Evolutionary conservation across 2,329 filamentous ascomycete species (phyloP).

Genomic region (Orbilia blumenaviensis): DNA sequence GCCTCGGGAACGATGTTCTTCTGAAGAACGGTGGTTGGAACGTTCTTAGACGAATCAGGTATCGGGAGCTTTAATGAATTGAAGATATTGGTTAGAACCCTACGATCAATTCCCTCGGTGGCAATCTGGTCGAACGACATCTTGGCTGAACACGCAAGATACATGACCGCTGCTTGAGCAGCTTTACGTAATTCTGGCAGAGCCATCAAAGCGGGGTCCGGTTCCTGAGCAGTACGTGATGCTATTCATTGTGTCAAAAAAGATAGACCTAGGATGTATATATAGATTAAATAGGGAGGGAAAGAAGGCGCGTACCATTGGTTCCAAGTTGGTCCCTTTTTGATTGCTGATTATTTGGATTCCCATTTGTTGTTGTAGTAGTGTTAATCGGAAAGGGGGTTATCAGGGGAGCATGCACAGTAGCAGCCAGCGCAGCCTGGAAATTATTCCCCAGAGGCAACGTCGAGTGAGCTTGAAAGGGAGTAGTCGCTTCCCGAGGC

Average conservation of each 20-base stretch:
- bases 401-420: not conserved
- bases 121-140: constrained; percentile 78
- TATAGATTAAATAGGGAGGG: not conserved
- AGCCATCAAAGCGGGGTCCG: not conserved
- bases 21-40: not conserved
- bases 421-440: not conserved
- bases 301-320: constrained; percentile 21
- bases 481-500: constrained; percentile 43
- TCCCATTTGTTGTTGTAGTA: constrained; percentile 7
- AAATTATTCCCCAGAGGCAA: constrained; percentile 9
- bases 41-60: constrained; percentile 18
- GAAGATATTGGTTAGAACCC: constrained; percentile 72
- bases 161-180: constrained; percentile 74
- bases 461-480: not conserved
- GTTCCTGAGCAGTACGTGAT: not conserved
- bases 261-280: not conserved
- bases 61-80: constrained; percentile 70
- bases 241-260: constrained; percentile 3
- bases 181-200: constrained; percentile 63
- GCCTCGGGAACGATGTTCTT: not conserved
- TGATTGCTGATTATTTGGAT: not conserved
- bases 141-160: constrained; percentile 70
- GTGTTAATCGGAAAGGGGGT: not conserved
- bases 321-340: not conserved
- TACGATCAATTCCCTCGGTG: constrained; percentile 74